Base-by-base conservation (phyloP, 2,329 filamentous ascomycete genomes). In the Cladophialophora chaetospira region DNA sequence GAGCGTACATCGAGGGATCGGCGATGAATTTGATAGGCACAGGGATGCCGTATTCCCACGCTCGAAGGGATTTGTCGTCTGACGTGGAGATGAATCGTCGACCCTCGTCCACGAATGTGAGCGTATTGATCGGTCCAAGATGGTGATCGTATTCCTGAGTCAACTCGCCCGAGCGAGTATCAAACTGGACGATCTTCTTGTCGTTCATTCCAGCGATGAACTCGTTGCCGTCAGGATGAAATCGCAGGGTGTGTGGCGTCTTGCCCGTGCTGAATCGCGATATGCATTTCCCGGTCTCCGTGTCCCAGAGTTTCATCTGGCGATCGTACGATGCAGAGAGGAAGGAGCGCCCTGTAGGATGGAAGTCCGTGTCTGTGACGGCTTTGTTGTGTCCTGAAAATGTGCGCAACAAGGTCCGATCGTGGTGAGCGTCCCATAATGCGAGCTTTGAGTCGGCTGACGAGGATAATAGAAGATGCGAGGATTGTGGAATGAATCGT, bases 91-190 rank as follows among this genome's bases (percentile, higher is more conserved):
- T 94, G 80, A 99, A 99, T 36, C 95, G 88, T 31, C 93, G 86
- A 72, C 92, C 91, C 57, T 95, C 87, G 71, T 99, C 94, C 64
- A 95, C 91, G 73, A 97, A 99, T 3, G 90, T 94, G 65, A 99
- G 90, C 8, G 94, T 97, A 76, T 99, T 99, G 78, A 99, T 88
- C 21, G 94, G 91, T n/a, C 91, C 94, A 61, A 99, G 78, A 72
- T 99, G 94, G 73, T 99, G 94, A 70, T 99, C 93, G 75, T 99
- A 99, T 77, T 97, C 94, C 70, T 99, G 95, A 10, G 96, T 89
- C 57, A 94, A 82, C 67, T 95, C 86, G 64, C 84, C 85, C 5
- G 87, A 86, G 25, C 95, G 84, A 2, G 87, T 92, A 73, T 99
- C 94, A 73, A 95, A 99, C 70, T 99, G 94, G 38, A 99, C 82